Percentiles rank a stretch among this genome's conserved stretches.
Conservation (phyloP, 345 rosid genomes). For the Salix udensis region DNA sequence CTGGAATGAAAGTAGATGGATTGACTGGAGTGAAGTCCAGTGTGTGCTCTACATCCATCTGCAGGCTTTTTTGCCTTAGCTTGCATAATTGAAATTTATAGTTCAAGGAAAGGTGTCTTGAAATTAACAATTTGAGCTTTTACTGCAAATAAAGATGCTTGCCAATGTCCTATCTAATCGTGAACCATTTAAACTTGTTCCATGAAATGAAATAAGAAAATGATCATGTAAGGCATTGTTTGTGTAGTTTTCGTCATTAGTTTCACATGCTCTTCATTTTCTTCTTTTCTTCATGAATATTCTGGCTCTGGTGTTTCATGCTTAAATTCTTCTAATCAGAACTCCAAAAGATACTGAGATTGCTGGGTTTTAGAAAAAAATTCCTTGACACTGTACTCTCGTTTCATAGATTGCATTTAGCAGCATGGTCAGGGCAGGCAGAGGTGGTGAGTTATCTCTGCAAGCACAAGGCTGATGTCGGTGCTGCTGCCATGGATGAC, state of each 20-base stretch:
- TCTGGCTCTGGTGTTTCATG: background rate
- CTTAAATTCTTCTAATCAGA: background rate
- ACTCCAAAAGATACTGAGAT: background rate
- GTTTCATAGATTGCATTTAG: conserved; percentile 67
- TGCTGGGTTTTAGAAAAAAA: background rate
- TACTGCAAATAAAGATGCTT: background rate
- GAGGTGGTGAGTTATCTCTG: conserved; percentile 74
- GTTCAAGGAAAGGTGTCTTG: background rate
- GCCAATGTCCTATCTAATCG: background rate
- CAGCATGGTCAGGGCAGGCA: conserved; percentile 92
- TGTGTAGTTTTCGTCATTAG: background rate
- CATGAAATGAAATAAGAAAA: background rate
- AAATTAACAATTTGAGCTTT: background rate
- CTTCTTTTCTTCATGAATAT: background rate
- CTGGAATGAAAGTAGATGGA: background rate
- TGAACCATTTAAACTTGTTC: background rate
- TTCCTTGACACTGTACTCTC: conserved; percentile 45
- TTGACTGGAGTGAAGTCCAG: background rate
- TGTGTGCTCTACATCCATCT: background rate
- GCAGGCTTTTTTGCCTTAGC: background rate
- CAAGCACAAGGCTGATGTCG: conserved; percentile 87
- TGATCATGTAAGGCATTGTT: background rate
- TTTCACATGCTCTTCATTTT: background rate
- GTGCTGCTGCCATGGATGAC: conserved; percentile 96
- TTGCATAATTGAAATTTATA: background rate